These are phyloP conservation scores for Euphorbia celastroides DNA, from an alignment of 441 rosid species.

Conservation along the genomic window DNA sequence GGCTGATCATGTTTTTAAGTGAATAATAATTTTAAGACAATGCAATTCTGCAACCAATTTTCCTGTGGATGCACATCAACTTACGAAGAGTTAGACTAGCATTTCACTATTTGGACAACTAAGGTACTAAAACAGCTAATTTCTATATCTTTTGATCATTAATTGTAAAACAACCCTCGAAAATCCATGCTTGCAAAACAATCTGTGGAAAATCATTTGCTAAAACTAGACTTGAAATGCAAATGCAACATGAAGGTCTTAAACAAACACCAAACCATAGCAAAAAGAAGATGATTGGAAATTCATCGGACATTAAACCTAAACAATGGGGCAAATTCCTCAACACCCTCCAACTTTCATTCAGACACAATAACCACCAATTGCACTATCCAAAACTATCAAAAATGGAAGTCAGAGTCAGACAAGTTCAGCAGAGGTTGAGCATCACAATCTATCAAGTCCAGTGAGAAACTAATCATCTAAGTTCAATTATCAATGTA, in stretches of 20 bases:
- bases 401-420: neutral
- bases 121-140: neutral
- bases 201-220: neutral
- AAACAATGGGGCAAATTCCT: neutral
- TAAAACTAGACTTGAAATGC: neutral
- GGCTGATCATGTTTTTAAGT: too few relatives aligned
- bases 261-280: neutral
- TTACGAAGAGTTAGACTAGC: too few relatives aligned
- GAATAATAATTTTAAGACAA: too few relatives aligned
- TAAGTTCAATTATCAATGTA: neutral
- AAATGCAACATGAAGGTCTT: neutral
- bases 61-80: too few relatives aligned
- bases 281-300: neutral
- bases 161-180: too few relatives aligned
- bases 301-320: neutral
- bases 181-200: neutral
- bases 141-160: neutral
- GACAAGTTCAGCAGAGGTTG: neutral
- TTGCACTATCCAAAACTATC: neutral
- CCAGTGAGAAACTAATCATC: neutral
- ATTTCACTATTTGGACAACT: too few relatives aligned
- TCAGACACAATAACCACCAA: neutral
- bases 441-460: neutral
- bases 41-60: too few relatives aligned
- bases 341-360: neutral